Base-by-base conservation (phyloP, 2,329 filamentous ascomycete genomes). In the Monosporascus sp. region DNA sequence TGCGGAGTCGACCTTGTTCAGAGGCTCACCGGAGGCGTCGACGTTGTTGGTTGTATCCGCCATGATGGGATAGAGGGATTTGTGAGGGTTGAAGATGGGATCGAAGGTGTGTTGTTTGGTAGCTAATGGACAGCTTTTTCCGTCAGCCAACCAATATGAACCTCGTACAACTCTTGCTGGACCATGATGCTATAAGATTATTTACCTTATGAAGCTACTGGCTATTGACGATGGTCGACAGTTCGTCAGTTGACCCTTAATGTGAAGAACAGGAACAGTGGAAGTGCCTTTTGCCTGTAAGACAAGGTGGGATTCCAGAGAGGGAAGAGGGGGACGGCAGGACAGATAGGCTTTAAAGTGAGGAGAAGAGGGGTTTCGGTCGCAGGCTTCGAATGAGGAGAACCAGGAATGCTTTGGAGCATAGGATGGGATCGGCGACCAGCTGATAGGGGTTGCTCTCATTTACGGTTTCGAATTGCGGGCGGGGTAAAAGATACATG, bases 1-100 rank as follows among this genome's bases (percentile, higher is more conserved):
- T 77, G 90, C 91, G 56, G 92, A 96, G 75, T 97, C 92, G 77
- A 96, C 85, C 80, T 95, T 96, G 75, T 83, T 82, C 70, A 96
- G 83, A 66, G 87, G 82, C 72, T 77, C 40, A 20, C 11, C 19
- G 19, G 3, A 3, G 38, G n/a, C 14, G 38, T 7, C 19, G 38
- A 11, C 16, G 19, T 43, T 43, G 6, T 20, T 46, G 24, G 2
- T 26, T 46, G 43, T 22, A 31, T 46, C 43, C 4, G 43, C 20
- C 56, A 58, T 58, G 56, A 37, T 56, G 40, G 41, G 26, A 46
- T 31, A 5, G 43, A 19, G 43, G 5, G 43, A 17, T 31, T 31
- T 5, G 52, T 54, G 49, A 46, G 54, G 48, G 44, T 22, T 44
- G n/a, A 44, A 44, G 41, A 2, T 46, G 31, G 43, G 43, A 17